These are phyloP conservation scores for Pugionium dolabratum DNA, from an alignment of 345 rosid species.

Conservation along the genomic window DNA sequence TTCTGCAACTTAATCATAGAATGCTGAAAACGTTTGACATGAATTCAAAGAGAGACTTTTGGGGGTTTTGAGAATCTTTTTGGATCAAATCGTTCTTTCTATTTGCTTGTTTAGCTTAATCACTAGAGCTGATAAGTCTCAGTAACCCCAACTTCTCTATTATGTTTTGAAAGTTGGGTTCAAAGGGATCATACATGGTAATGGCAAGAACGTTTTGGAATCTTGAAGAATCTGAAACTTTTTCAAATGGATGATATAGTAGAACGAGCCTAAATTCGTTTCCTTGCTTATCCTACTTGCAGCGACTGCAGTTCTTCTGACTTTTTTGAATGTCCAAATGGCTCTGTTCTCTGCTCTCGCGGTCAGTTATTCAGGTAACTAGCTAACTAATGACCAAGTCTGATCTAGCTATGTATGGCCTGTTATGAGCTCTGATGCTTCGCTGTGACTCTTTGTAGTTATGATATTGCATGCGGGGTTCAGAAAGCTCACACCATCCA, in stretches of 20 bases:
- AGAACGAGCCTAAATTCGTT: constrained; percentile 1
- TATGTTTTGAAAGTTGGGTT: background rate
- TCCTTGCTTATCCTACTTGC: constrained; percentile 43
- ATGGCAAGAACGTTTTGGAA: constrained; percentile 4
- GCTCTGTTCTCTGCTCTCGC: constrained; percentile 71
- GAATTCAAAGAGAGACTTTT: background rate
- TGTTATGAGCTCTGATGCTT: background rate
- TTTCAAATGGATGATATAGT: background rate
- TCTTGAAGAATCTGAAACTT: constrained; percentile 9
- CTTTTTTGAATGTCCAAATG: constrained; percentile 77
- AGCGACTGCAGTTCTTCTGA: constrained; percentile 69
- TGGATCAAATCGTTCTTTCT: background rate
- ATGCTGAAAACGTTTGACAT: constrained; percentile 5
- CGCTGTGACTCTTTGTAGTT: constrained; percentile 41
- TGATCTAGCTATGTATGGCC: background rate
- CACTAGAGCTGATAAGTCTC: constrained; percentile 4
- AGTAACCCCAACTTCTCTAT: background rate
- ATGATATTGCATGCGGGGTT: constrained; percentile 79
- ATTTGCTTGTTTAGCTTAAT: constrained; percentile 7
- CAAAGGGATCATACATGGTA: background rate
- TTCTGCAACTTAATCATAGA: constrained; percentile 14
- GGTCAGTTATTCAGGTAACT: constrained; percentile 73
- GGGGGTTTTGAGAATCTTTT: background rate
- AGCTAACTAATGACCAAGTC: background rate
- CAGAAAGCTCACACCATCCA: constrained; percentile 66